Evolutionary conservation across 129 eudicot genomes (phyloP), one percentile per base, ranked within the genome.

Genomic region (Flaveria trinervia): DNA sequence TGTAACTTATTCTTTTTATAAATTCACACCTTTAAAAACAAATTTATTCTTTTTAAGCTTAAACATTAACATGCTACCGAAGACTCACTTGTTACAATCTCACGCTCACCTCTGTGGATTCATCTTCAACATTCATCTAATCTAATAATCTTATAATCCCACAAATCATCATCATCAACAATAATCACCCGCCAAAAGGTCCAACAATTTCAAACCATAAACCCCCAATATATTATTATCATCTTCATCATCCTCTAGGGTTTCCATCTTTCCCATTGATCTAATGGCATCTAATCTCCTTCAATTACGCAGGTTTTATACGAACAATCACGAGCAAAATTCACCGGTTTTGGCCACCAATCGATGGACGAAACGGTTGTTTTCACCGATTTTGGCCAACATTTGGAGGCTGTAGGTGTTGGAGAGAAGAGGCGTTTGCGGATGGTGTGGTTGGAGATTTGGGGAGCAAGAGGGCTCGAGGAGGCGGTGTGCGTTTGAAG

Each of bases 231-330:
- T 30, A 1, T 3, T 30, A 30, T 2, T 30, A 30, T 30, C 8
- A 17, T 56, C 20, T 18, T 17, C 3, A 2, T 48, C 8, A 60
- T 79, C 44, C 87, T 39, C 85, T 85, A 82, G 92, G 92, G 92
- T 85, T 84, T 85, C 64, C 20, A 70, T 25, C 36, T 67, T n/a
- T 56, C 13, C 50, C 13, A 45, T 11, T 45, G 2, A 8, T 26
- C 68, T 52, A 9, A 88, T 86, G 93, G 86, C 81, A n/a, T 65
- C 82, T 84, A 26, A 73, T 68, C 65, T 51, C 73, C 20, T 68
- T 80, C 82, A 13, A 46, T 48, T 17, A 5, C 83, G 88, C 92
- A 91, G 97, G 97, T 91, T 54, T 77, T 26, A 7, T 41, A 14
- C 75, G 26, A 43, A 1, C 52, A 65, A 28, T 71, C 20, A 5